These are phyloP conservation scores for Suillus brevipes DNA, from an alignment of 768 basidiomycete species.

Conservation along the genomic window DNA sequence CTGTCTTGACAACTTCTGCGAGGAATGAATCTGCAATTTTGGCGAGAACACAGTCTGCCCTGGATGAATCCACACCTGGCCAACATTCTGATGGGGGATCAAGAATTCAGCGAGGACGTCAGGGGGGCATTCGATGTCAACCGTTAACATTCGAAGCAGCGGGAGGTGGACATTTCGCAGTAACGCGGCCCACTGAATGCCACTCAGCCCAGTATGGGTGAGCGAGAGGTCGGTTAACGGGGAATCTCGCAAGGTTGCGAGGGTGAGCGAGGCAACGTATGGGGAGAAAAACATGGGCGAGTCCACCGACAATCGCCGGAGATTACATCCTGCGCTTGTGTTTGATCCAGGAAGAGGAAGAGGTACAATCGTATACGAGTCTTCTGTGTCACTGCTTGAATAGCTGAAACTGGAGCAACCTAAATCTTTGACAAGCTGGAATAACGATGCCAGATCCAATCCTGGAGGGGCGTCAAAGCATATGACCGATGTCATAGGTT, in stretches of 20 bases:
- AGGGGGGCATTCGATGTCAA: constrained; percentile 2
- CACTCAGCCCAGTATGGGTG: background rate
- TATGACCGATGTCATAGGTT: background rate
- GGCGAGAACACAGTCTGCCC: background rate
- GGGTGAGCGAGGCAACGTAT: background rate
- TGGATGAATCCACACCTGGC: background rate
- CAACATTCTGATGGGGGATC: background rate
- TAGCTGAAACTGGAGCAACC: background rate
- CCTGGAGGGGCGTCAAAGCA: background rate
- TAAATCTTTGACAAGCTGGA: background rate
- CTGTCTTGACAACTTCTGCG: background rate
- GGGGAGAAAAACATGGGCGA: background rate
- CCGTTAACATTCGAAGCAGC: background rate
- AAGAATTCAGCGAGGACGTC: background rate
- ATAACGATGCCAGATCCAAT: background rate
- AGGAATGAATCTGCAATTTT: background rate
- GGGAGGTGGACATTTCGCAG: background rate
- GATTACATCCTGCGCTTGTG: background rate
- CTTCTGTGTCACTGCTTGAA: background rate
- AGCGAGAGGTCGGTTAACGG: background rate
- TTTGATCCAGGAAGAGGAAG: background rate
- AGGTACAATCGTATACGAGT: background rate
- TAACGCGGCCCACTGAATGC: background rate
- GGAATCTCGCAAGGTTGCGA: background rate
- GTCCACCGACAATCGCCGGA: background rate